These are phyloP conservation scores for Didymella sp. DNA, from an alignment of 2,329 filamentous ascomycete genomes.

Conservation along the genomic window DNA sequence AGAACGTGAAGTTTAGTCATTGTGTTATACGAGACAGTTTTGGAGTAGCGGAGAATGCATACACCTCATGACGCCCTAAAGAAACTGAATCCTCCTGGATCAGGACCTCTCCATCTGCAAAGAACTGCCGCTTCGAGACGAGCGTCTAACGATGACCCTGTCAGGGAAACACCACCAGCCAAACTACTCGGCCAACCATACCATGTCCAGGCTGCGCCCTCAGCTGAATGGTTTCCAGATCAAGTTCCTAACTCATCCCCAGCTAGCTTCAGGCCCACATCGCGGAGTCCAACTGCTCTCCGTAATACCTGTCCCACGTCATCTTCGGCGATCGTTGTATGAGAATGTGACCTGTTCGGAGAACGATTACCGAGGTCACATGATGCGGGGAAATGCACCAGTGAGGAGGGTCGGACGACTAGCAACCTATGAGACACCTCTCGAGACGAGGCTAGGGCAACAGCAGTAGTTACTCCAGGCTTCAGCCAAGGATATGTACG, in stretches of 20 bases:
- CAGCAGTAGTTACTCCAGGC: constrained; percentile 2
- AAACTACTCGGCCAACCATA: not conserved
- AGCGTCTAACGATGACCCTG: not conserved
- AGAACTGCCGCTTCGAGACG: not conserved
- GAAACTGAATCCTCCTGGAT: not conserved
- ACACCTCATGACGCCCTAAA: not conserved
- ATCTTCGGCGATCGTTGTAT: not conserved
- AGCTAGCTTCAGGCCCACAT: not conserved
- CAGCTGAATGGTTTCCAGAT: not conserved
- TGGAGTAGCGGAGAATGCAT: not conserved
- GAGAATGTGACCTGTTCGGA: not conserved
- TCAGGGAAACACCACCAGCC: not conserved
- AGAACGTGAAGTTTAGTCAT: constrained; percentile 40
- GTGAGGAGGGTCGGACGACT: not conserved
- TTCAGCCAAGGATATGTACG: not conserved
- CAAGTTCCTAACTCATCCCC: not conserved
- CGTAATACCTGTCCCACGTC: not conserved
- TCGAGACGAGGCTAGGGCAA: constrained; percentile 4
- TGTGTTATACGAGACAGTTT: not conserved
- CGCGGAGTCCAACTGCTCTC: constrained; percentile 4
- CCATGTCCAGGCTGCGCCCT: not conserved
- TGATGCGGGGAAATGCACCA: constrained; percentile 8
- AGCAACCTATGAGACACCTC: constrained; percentile 1
- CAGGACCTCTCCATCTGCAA: not conserved
- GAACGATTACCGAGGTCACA: not conserved